Evolutionary conservation across 2,329 filamentous ascomycete genomes (phyloP), one percentile per base, ranked within the genome.

Genomic region (Ascochyta rabiei): DNA sequence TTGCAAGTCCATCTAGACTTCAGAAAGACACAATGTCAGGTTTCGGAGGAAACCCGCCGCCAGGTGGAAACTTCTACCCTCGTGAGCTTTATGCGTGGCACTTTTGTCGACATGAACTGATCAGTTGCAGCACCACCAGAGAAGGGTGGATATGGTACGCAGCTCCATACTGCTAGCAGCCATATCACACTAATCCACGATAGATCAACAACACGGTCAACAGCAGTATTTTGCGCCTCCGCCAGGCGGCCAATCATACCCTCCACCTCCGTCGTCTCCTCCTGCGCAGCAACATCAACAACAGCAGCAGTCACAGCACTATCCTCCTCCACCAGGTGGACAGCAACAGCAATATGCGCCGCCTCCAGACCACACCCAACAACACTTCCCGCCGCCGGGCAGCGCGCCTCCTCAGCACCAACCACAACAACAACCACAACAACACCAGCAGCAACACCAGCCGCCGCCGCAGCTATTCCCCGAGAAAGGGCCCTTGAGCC

Each of bases 151-250:
- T 69, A 69, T 50, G 70, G 70, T 68, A 62, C 47, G 52, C n/a
- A 40, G n/a, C 13, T 37, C 30, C 18, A 16, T 24, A 16, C 46
- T 45, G 9, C 31, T 6, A 33, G 10, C 35, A 28, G 16, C 40
- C 28, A 34, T 26, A 23, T 40, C 31, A 28, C 4, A 40, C 57
- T 62, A 38, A 67, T 40, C 53, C 26, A n/a, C 28, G 26, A 21
- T 34, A 70, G 65, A 69, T 34, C 60, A 46, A 23, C 65, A 67
- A 18, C 69, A 68, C 46, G 60, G 59, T 19, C 68, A 73, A 54
- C 72, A 74, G 56, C 72, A 75, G 47, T 72, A 73, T 60, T 78
- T 73, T 53, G 62, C 74, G 19, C 75, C 75, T 49, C 76, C 76
- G 18, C 62, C 70, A 21, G 66, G 64, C 16, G 61, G 63, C 53